Base-by-base conservation (phyloP, 2,329 filamentous ascomycete species). In the Penicillium brevicompactum region DNA sequence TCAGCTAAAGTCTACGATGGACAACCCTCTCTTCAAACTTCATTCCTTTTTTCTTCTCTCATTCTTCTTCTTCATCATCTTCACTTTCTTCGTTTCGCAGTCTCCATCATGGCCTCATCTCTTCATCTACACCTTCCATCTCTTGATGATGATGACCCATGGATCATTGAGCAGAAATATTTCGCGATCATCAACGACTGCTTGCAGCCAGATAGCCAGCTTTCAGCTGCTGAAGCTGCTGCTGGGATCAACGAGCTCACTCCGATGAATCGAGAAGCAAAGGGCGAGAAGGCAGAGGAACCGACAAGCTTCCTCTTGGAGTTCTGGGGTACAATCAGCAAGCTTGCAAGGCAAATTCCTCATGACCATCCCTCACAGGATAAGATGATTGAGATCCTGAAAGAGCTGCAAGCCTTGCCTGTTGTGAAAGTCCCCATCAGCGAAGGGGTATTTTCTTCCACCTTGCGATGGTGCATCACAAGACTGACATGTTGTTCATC, bases 161-260 rank as follows among this genome's bases (percentile, higher is more conserved):
- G 38, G 47, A 49, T 43, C 21, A n/a, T 49, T 16, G 38, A 49
- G 10, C 38, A 43, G 24, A 43, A 43, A 43, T 49, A 49, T 5
- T 43, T 49, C 18, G n/a, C 7, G n/a, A 49, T 49, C 38, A 16
- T 49, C 6, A 34, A 43, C 5, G 9, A 49, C 14, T 49, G 5
- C 7, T 49, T 49, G 16, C 47, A 49, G 27, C 38, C 47, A 22
- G 18, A 1, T 16, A 49, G 47, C 5, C 11, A 49, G 47, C 1
- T 49, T 22, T 49, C 38, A 7, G 37, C 47, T 22, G 16, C 37
- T 3, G 18, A 42, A n/a, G 47, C 47, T 9, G 47, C 38, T 5
- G 13, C 38, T 43, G 2, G 27, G 2, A 32, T 49, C 9, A 42
- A 49, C 5, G 8, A 49, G 4, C 47, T 49, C 8, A 43, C 47